These are phyloP conservation scores for Carallia brachiata DNA, from an alignment of 345 rosid genomes.

Conservation along the genomic window DNA sequence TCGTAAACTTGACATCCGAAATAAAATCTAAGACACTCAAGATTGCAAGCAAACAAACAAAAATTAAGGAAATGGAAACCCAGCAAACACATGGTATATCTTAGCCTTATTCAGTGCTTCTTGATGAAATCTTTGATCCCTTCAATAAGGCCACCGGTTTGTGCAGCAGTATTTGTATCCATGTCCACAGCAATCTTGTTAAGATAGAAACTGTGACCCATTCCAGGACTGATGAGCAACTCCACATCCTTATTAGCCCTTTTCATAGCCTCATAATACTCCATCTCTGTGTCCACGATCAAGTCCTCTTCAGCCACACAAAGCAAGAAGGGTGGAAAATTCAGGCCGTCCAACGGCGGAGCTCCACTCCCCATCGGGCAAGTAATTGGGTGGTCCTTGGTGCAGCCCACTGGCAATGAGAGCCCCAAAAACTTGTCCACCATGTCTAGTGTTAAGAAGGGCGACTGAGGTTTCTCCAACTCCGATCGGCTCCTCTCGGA, in stretches of 20 bases:
- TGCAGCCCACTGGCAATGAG: constrained; percentile 42
- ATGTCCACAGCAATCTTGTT: constrained; percentile 48
- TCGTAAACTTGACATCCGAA: no score
- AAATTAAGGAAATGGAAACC: no score
- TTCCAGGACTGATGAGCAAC: constrained; percentile 39
- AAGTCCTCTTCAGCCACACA: constrained; percentile 53
- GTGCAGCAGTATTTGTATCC: constrained; percentile 40
- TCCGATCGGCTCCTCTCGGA: constrained; percentile 56
- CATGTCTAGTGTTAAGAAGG: constrained; percentile 55
- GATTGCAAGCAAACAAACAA: no score
- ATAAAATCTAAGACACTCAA: no score
- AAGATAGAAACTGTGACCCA: constrained; percentile 63
- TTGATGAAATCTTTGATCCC: constrained; percentile 41
- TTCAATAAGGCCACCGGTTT: constrained; percentile 33
- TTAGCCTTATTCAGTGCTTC: constrained; percentile 17
- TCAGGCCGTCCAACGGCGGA: constrained; percentile 31
- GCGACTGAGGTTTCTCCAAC: constrained; percentile 55
- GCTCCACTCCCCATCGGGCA: constrained; percentile 62
- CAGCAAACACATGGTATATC: neutral
- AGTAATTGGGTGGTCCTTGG: constrained; percentile 54
- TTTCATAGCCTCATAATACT: constrained; percentile 55
- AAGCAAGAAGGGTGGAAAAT: constrained; percentile 47
- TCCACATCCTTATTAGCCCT: constrained; percentile 45
- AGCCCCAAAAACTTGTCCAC: constrained; percentile 50
- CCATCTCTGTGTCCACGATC: constrained; percentile 54